Conservation (phyloP, 2,329 filamentous ascomycete genomes). For the Lomentospora prolificans region DNA sequence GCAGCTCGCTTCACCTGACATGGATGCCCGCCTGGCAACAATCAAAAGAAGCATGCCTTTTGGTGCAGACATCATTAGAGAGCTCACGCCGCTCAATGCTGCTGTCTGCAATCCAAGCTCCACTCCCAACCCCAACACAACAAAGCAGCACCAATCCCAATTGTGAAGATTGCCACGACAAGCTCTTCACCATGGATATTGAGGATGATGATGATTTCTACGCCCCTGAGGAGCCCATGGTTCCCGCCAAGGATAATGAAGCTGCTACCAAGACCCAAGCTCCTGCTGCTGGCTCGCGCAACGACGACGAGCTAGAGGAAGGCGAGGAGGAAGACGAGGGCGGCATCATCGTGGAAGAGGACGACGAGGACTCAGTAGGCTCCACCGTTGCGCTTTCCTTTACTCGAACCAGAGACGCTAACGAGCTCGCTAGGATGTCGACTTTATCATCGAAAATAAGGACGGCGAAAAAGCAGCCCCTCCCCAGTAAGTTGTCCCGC, state of each 20-base stretch:
- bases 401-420: not conserved
- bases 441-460: constrained; percentile 59
- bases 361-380: constrained; percentile 42
- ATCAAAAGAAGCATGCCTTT: too few relatives aligned
- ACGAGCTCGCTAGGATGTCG: constrained; percentile 42
- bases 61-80: too few relatives aligned
- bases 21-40: too few relatives aligned
- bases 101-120: too few relatives aligned
- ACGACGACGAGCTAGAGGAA: constrained; percentile 49
- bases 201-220: constrained; percentile 62
- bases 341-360: constrained; percentile 51
- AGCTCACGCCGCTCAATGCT: too few relatives aligned
- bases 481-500: constrained; percentile 37
- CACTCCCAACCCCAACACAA: not conserved
- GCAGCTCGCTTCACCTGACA: too few relatives aligned
- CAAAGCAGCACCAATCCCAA: constrained; percentile 6
- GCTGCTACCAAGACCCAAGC: constrained; percentile 15
- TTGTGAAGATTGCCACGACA: constrained; percentile 7
- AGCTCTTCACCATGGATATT: constrained; percentile 43
- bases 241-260: constrained; percentile 21
- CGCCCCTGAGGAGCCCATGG: constrained; percentile 44
- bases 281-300: constrained; percentile 16
- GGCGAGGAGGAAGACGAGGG: constrained; percentile 55
- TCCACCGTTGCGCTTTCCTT: not conserved
- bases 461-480: constrained; percentile 52